These are phyloP conservation scores for Arxiozyma bovina DNA, from an alignment of 1,139 yeast species.

Conservation along the genomic window DNA sequence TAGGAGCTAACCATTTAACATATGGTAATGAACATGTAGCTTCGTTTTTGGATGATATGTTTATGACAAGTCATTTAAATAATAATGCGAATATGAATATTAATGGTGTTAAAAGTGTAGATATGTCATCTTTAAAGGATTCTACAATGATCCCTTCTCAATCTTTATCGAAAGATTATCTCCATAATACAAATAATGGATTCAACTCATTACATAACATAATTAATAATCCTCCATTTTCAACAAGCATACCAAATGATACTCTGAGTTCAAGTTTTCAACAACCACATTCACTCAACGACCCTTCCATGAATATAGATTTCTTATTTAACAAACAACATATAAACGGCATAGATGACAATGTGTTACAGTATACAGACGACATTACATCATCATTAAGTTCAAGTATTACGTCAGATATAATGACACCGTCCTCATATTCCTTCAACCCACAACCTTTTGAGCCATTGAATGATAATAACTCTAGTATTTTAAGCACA, in stretches of 20 bases:
- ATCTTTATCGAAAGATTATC: not conserved
- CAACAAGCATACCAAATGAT: not conserved
- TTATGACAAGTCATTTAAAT: constrained; percentile 4
- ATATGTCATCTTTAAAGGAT: not conserved
- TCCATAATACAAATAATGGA: not conserved
- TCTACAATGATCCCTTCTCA: not conserved
- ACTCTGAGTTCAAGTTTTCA: not conserved
- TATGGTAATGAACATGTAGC: not conserved
- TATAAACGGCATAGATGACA: constrained; percentile 12
- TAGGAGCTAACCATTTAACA: not conserved
- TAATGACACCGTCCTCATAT: constrained; percentile 19
- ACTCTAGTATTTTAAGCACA: not conserved
- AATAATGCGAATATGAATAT: not conserved
- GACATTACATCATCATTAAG: constrained; percentile 26
- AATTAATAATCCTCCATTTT: constrained; percentile 2
- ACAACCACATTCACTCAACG: constrained; percentile 2
- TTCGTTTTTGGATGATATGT: constrained; percentile 20
- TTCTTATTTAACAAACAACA: constrained; percentile 9
- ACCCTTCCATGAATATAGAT: constrained; percentile 6
- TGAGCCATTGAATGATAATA: constrained; percentile 3
- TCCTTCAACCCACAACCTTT: constrained; percentile 20
- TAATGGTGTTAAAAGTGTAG: not conserved
- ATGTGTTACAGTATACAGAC: constrained; percentile 18
- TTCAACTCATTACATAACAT: not conserved
- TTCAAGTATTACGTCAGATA: constrained; percentile 23